phyloP scores from a whole-genome alignment of 305 asterid species.

The Fraxinus greggii region DNA sequence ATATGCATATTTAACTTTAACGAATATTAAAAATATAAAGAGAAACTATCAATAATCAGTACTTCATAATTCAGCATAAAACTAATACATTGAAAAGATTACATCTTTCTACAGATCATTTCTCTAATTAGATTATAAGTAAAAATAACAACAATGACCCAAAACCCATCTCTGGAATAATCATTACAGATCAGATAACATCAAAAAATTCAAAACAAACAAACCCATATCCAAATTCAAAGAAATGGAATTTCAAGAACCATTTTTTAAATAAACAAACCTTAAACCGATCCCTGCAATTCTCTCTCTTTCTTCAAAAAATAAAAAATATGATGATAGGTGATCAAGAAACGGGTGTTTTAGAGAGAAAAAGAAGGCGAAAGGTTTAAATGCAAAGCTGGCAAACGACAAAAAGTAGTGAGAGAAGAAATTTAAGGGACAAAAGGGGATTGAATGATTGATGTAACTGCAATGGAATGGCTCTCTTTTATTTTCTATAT shows the following conservation, averaged over 20 bases:
- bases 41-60: slow-evolving; percentile 12
- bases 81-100: slow-evolving; percentile 9
- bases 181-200: slow-evolving; percentile 17
- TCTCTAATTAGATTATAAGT: slow-evolving; percentile 3
- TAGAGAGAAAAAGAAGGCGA: slow-evolving; percentile 30
- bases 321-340: slow-evolving; percentile 14
- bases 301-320: slow-evolving; percentile 8
- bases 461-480: slow-evolving; percentile 27
- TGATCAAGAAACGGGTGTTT: slow-evolving; percentile 10
- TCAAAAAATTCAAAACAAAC: slow-evolving; percentile 2
- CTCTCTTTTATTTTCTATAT: background rate
- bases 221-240: background rate
- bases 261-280: slow-evolving; percentile 8
- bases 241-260: slow-evolving; percentile 10
- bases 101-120: slow-evolving; percentile 17
- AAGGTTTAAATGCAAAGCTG: slow-evolving; percentile 38
- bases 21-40: slow-evolving; percentile 15
- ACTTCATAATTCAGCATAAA: slow-evolving; percentile 23
- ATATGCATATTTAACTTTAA: background rate
- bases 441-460: slow-evolving; percentile 27
- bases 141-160: background rate
- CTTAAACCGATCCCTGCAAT: slow-evolving; percentile 26
- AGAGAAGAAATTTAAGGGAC: slow-evolving; percentile 10
- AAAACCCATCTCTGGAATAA: slow-evolving; percentile 18
- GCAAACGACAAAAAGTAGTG: slow-evolving; percentile 27